Evolutionary conservation across 176 grass and related monocot species (phyloP), one percentile per base, ranked within the genome.

Genomic region (Aechmea fasciata): DNA sequence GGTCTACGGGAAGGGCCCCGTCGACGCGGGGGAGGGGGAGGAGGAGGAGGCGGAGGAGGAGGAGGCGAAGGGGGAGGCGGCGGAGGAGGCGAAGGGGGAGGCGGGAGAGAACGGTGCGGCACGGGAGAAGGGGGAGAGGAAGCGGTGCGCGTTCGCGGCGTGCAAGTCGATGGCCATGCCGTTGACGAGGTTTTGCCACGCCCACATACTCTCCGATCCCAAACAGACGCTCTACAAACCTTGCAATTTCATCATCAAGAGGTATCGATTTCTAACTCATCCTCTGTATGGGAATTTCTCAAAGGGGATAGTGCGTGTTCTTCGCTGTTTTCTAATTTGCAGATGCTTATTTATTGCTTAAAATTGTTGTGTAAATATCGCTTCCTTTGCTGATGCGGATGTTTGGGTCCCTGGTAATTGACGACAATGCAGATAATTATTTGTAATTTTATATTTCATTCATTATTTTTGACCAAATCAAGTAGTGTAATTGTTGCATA

Each of bases 101-200:
- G 23, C 1, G 0, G 48, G 10, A 6, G 73, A 11, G 24, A 49
- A 51, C 4, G 22, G 73, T 10, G 74, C 20, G 13, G 51, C 68
- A 11, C 66, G 52, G 4, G 11, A 26, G 15, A 79, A 52, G 65
- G 71, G 52, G 13, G 73, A 83, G 55, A 83, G 87, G 83, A 87
- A 81, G 77, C 88, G 88, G 79, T 99, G 95, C 63, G 86, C 77
- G 2, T 94, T 86, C 69, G n/a, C 84, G 0, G 95, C 87, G 0
- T 99, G 95, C 66, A 99, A 90, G 85, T 53, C 88, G 61, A 84
- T 88, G 82, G 84, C 95, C 29, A 99, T 99, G 95, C 73, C 87
- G 17, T 81, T 92, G 75, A 81, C 90, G 7, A 83, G 47, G 68
- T 99, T 59, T 65, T 99, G 95, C 15, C 89, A 93, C 78, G 70